A percentile compares a stretch with the other conserved stretches of the same genome.
Conservation (phyloP, 805 yeast genomes). For the Zygosaccharomyces bailii region DNA sequence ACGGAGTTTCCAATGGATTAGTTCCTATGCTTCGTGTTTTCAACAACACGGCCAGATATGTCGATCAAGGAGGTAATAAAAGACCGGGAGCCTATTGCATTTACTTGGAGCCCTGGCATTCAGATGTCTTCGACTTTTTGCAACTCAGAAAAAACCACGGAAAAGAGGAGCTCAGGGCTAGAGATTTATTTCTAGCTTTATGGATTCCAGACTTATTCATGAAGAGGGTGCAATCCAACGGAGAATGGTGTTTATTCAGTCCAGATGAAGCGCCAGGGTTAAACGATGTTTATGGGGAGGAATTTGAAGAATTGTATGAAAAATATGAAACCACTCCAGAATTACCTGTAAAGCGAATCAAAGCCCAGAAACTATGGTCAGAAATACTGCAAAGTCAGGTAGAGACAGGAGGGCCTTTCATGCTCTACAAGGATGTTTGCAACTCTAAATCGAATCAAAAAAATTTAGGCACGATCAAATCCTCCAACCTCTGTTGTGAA, state of each 20-base stretch:
- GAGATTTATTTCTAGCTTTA: conserved; percentile 87
- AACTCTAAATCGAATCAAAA: conserved; percentile 84
- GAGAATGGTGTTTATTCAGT: conserved; percentile 85
- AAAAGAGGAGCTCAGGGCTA: conserved; percentile 87
- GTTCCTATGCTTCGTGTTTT: conserved; percentile 96
- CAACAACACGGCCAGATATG: conserved; percentile 94
- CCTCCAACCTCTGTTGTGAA: conserved; percentile 93
- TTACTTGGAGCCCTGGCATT: conserved; percentile 96
- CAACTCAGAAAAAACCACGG: conserved; percentile 92
- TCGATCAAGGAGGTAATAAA: conserved; percentile 97
- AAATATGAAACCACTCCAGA: conserved; percentile 56
- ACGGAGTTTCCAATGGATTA: conserved; percentile 88
- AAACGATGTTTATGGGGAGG: conserved; percentile 77
- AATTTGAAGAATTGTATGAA: conserved; percentile 68
- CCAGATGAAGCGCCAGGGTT: conserved; percentile 88
- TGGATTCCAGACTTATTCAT: conserved; percentile 96
- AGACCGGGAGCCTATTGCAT: conserved; percentile 97
- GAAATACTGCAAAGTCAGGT: conserved; percentile 88
- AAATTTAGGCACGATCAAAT: conserved; percentile 87
- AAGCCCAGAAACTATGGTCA: conserved; percentile 89
- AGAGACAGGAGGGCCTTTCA: conserved; percentile 94
- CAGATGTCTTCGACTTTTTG: conserved; percentile 81
- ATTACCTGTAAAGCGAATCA: conserved; percentile 36
- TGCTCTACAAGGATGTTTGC: conserved; percentile 91
- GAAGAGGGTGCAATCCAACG: conserved; percentile 78